Evolutionary conservation across 257 asterid genomes (phyloP).

Genomic region (Solanum sejunctum): DNA sequence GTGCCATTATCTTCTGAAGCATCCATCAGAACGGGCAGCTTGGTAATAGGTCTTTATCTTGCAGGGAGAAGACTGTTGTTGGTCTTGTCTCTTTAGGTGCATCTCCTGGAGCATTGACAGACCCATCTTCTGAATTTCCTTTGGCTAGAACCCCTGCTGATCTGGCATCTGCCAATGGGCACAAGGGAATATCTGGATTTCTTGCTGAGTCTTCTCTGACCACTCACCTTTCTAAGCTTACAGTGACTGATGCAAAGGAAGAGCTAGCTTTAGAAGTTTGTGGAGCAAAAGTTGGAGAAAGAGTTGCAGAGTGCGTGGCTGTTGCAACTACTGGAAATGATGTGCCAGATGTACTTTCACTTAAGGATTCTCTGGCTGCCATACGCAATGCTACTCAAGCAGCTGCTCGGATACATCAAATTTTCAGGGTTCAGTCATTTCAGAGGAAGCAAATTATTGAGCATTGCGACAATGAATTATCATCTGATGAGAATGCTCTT

Average conservation of each 20-base stretch:
- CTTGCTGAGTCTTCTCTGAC: conserved; percentile 78
- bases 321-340: conserved; percentile 53
- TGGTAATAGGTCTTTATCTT: conserved; percentile 2
- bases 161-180: conserved; percentile 76
- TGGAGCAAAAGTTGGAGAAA: conserved; percentile 34
- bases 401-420: conserved; percentile 85
- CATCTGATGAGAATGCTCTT: conserved; percentile 45
- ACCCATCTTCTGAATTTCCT: conserved; percentile 69
- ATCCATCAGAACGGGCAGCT: neutral
- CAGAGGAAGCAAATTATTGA: conserved; percentile 60
- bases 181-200: conserved; percentile 93
- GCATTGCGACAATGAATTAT: conserved; percentile 26
- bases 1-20: neutral
- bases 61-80: conserved; percentile 87
- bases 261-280: conserved; percentile 27
- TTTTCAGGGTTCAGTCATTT: conserved; percentile 74
- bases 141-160: conserved; percentile 78
- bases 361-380: conserved; percentile 91
- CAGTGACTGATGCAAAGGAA: conserved; percentile 39
- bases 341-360: conserved; percentile 58
- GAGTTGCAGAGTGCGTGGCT: conserved; percentile 63
- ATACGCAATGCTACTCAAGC: conserved; percentile 92
- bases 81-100: conserved; percentile 82
- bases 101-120: conserved; percentile 68
- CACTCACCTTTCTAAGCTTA: conserved; percentile 51